Percentiles rank a stretch among this genome's conserved stretches.
phyloP scores from a whole-genome alignment of 2,329 filamentous ascomycete species.

The Aspergillus bombycis region DNA sequence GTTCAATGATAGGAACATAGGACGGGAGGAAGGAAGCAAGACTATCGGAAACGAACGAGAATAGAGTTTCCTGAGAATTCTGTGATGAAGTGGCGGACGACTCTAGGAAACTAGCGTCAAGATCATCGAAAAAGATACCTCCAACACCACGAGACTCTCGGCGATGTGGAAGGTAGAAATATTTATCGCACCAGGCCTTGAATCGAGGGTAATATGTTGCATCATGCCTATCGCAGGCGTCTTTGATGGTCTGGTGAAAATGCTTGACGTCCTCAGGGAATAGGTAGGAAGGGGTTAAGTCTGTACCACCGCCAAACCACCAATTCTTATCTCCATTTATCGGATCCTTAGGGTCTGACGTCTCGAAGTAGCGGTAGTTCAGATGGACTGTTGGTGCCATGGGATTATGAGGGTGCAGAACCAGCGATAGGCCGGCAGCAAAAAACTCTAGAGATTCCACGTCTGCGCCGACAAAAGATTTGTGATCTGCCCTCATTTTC shows the following conservation, averaged over 20 bases:
- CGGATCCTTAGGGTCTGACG: constrained; percentile 78
- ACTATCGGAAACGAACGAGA: constrained; percentile 85
- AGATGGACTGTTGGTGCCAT: constrained; percentile 97
- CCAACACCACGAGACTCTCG: constrained; percentile 84
- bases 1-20: constrained; percentile 86
- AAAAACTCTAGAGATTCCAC: constrained; percentile 92
- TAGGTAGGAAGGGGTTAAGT: constrained; percentile 89
- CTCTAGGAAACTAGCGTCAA: constrained; percentile 64
- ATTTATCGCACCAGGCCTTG: constrained; percentile 98
- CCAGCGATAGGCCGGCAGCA: constrained; percentile 87
- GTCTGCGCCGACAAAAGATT: constrained; percentile 75
- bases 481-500: constrained; percentile 94
- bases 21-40: constrained; percentile 85
- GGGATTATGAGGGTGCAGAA: constrained; percentile 90
- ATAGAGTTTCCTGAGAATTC: constrained; percentile 85
- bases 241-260: constrained; percentile 93
- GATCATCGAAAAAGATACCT: constrained; percentile 98
- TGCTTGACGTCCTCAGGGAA: constrained; percentile 97
- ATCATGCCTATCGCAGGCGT: constrained; percentile 91
- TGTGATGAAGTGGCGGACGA: constrained; percentile 56
- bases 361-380: constrained; percentile 99
- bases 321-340: constrained; percentile 70
- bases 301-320: constrained; percentile 98
- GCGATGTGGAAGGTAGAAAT: constrained; percentile 93
- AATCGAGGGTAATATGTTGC: constrained; percentile 89